Conservation (phyloP, 345 rosid genomes). For the Turnera subulata region DNA sequence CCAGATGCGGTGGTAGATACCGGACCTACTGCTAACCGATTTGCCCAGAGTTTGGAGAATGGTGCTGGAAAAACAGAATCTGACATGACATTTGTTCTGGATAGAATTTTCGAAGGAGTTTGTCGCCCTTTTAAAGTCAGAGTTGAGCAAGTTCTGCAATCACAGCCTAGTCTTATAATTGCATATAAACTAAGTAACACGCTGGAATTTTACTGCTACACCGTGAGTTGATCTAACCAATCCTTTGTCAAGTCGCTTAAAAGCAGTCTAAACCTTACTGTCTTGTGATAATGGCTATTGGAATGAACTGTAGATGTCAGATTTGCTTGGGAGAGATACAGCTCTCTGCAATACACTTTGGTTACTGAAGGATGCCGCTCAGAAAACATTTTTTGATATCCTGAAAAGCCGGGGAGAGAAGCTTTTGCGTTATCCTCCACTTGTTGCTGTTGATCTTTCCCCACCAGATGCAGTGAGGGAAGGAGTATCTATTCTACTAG, state of each 20-base stretch:
- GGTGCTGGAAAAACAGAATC: conserved; percentile 66
- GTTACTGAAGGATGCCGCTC: conserved; percentile 87
- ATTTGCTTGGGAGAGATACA: conserved; percentile 86
- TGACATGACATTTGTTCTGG: conserved; percentile 78
- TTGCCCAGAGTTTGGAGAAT: conserved; percentile 45
- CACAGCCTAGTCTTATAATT: conserved; percentile 89
- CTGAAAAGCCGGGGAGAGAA: conserved; percentile 90
- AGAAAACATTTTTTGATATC: conserved; percentile 86
- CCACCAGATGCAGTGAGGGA: conserved; percentile 94
- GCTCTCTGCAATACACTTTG: conserved; percentile 81
- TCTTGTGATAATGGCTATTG: neutral
- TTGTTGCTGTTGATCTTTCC: conserved; percentile 84
- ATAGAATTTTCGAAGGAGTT: conserved; percentile 99
- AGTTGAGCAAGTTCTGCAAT: conserved; percentile 96
- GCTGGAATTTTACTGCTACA: conserved; percentile 88
- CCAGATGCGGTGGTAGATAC: conserved; percentile 62
- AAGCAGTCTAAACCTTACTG: too few relatives aligned
- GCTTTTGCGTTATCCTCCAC: conserved; percentile 94
- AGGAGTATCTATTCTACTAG: conserved; percentile 86
- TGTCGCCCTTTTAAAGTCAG: conserved; percentile 98
- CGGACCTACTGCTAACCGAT: conserved; percentile 47
- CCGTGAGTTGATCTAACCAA: conserved; percentile 51
- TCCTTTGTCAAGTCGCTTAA: neutral
- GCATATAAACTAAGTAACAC: conserved; percentile 87
- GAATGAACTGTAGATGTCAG: conserved; percentile 54